phyloP scores from a whole-genome alignment of 176 grass and related monocot species.

The Areca catechu region DNA sequence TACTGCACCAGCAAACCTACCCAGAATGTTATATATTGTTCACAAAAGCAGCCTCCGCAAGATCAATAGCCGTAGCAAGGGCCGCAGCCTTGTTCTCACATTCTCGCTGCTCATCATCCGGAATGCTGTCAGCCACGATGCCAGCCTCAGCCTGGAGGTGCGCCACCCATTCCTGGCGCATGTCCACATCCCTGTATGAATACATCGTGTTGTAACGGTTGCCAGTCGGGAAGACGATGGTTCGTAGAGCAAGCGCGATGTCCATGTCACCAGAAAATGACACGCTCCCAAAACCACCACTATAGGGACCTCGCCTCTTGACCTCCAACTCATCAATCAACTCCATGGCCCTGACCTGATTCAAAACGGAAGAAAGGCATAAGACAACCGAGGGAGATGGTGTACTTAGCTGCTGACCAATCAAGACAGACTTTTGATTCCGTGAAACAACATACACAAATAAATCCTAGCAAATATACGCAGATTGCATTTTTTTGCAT shows the following conservation, averaged over 20 bases:
- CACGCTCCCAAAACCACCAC: constrained; percentile 71
- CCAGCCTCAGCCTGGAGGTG: constrained; percentile 67
- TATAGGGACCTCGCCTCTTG: constrained; percentile 58
- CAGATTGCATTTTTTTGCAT: too few relatives aligned
- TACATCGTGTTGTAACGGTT: constrained; percentile 51
- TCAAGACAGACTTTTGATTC: too few relatives aligned
- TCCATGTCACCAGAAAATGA: constrained; percentile 77
- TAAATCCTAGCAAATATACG: too few relatives aligned
- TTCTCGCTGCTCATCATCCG: constrained; percentile 61
- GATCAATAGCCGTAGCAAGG: constrained; percentile 60
- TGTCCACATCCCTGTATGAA: constrained; percentile 21
- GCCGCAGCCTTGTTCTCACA: constrained; percentile 71
- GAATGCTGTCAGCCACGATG: constrained; percentile 72
- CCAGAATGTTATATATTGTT: constrained; percentile 12
- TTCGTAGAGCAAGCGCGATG: constrained; percentile 64
- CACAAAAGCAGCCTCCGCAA: constrained; percentile 62
- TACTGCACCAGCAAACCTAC: too few relatives aligned
- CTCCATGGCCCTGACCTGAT: constrained; percentile 91
- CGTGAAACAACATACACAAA: too few relatives aligned
- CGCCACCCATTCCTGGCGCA: constrained; percentile 64
- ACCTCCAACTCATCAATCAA: constrained; percentile 69
- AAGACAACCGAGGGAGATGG: neutral
- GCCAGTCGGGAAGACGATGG: constrained; percentile 49
- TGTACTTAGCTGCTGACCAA: too few relatives aligned
- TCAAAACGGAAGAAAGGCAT: constrained; percentile 5